Conservation (phyloP, 1,139 yeast species). For the Candida sp. region DNA sequence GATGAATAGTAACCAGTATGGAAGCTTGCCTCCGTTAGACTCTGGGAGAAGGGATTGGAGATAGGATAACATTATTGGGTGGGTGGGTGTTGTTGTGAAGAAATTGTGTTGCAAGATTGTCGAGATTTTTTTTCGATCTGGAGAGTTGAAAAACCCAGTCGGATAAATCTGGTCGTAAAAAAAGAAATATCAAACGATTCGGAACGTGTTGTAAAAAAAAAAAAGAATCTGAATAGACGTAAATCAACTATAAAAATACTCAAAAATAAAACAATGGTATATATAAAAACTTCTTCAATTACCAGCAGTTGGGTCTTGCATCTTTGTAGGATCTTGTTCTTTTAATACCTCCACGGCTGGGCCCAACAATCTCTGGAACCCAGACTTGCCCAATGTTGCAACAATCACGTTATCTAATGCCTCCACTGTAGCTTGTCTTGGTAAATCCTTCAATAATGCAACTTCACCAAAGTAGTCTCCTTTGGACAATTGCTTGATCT, state of each 20-base stretch:
- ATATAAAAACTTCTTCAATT: constrained; percentile 3
- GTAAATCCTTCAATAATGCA: constrained; percentile 88
- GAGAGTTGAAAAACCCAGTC: background rate
- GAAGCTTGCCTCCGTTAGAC: constrained; percentile 42
- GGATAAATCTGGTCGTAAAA: constrained; percentile 1
- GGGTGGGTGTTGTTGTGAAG: background rate
- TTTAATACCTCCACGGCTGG: constrained; percentile 86
- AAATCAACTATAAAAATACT: background rate
- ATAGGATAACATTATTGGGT: constrained; percentile 16
- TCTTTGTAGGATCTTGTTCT: constrained; percentile 75
- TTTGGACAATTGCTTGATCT: constrained; percentile 65
- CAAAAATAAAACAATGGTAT: background rate
- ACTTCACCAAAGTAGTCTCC: constrained; percentile 98
- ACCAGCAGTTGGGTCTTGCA: constrained; percentile 9
- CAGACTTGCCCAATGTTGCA: constrained; percentile 89
- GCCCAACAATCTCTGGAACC: constrained; percentile 92
- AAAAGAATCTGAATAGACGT: background rate
- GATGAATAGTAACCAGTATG: constrained; percentile 58
- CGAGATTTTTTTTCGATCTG: background rate
- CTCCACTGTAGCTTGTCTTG: constrained; percentile 93
- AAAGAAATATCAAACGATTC: background rate
- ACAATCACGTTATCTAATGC: constrained; percentile 82
- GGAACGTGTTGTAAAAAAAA: background rate
- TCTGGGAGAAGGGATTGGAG: constrained; percentile 28
- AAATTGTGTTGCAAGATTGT: background rate